Conservation (phyloP, 2,329 filamentous ascomycete genomes). For the Sporothrix curviconia region DNA sequence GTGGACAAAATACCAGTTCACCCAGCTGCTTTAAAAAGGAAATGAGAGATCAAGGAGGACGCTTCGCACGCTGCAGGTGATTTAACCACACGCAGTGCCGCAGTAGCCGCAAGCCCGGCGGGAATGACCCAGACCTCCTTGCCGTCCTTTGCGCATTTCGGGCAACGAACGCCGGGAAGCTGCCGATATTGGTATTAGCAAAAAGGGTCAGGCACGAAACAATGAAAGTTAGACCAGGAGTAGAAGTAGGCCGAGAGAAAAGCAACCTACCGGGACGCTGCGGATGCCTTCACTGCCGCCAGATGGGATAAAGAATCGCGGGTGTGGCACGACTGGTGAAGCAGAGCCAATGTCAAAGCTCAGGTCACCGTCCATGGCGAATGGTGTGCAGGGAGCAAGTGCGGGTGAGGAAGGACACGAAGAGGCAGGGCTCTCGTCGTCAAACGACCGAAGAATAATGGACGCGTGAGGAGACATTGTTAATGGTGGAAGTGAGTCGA, state of each 20-base stretch:
- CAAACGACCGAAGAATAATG: background rate
- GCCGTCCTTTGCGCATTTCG: conserved; percentile 21
- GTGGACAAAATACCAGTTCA: no score
- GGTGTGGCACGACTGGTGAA: conserved; percentile 2
- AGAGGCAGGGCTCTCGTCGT: conserved; percentile 2
- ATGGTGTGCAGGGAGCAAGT: background rate
- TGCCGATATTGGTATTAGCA: conserved; percentile 8
- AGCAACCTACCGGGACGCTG: conserved; percentile 13
- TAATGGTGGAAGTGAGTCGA: background rate
- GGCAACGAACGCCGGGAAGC: conserved; percentile 23
- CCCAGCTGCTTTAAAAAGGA: no score
- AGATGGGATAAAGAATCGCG: conserved; percentile 5
- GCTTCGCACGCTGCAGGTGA: background rate
- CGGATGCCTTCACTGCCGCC: conserved; percentile 13
- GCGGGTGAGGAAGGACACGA: background rate
- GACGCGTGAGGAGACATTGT: no score
- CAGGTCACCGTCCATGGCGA: background rate
- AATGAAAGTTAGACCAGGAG: background rate
- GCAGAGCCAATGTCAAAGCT: background rate
- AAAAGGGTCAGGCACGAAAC: background rate
- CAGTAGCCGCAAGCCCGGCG: conserved; percentile 23
- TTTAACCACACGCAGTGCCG: conserved; percentile 19
- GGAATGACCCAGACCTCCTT: conserved; percentile 24
- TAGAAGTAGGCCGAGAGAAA: background rate
- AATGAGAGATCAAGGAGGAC: background rate